Conservation (phyloP, 2,329 filamentous ascomycete genomes). For the Clarireedia sp. region DNA sequence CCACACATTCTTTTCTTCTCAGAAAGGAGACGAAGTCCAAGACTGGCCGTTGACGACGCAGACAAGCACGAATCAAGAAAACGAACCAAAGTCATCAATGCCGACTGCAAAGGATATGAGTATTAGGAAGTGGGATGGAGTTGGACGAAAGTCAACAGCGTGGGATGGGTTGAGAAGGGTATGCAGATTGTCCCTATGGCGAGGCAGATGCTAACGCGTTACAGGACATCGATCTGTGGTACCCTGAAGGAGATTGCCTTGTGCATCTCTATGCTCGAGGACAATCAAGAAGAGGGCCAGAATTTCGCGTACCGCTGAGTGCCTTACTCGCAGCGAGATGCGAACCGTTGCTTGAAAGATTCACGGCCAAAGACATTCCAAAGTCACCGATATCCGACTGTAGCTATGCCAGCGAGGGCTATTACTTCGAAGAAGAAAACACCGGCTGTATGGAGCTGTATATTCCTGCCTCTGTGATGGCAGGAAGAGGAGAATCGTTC, state of each 20-base stretch:
- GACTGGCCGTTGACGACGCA: slow-evolving; percentile 3
- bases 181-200: slow-evolving; percentile 16
- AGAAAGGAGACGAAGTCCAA: not conserved
- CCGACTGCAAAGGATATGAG: slow-evolving; percentile 16
- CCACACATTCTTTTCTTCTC: not conserved
- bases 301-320: slow-evolving; percentile 57
- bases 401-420: slow-evolving; percentile 6
- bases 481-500: slow-evolving; percentile 46
- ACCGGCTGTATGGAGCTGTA: slow-evolving; percentile 47
- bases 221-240: slow-evolving; percentile 68
- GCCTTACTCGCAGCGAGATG: slow-evolving; percentile 51
- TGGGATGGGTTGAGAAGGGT: slow-evolving; percentile 41
- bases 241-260: slow-evolving; percentile 57
- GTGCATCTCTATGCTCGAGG: slow-evolving; percentile 62
- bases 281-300: slow-evolving; percentile 56
- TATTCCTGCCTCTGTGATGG: slow-evolving; percentile 54
- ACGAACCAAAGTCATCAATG: not conserved
- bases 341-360: slow-evolving; percentile 49
- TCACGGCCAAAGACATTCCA: slow-evolving; percentile 29
- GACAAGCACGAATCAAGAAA: not conserved
- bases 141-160: slow-evolving; percentile 23
- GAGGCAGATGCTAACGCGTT: slow-evolving; percentile 5
- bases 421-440: slow-evolving; percentile 15
- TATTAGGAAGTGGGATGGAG: slow-evolving; percentile 33
- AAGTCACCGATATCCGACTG: slow-evolving; percentile 12